A percentile compares a stretch with the other conserved stretches of the same genome.
phyloP scores from a whole-genome alignment of 495 filamentous ascomycete species.

The Copromyces sp. region DNA sequence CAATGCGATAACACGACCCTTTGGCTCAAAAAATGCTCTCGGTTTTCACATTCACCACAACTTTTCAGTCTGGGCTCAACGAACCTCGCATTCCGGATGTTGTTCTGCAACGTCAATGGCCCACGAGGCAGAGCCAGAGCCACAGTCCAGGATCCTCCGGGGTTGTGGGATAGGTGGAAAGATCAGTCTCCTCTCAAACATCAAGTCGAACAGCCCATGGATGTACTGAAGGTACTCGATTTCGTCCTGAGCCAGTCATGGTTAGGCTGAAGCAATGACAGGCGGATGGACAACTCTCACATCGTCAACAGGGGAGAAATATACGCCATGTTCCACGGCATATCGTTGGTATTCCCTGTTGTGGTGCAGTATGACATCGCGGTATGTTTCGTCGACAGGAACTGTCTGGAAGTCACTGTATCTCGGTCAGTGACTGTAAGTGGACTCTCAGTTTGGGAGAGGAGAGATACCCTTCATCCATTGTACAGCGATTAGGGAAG shows the following conservation, averaged over 20 bases:
- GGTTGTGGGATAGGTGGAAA: conserved; percentile 63
- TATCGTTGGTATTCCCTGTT: conserved; percentile 64
- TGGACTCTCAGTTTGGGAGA: neutral
- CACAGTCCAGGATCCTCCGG: conserved; percentile 64
- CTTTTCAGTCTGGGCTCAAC: conserved; percentile 15
- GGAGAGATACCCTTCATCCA: conserved; percentile 21
- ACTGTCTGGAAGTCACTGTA: conserved; percentile 28
- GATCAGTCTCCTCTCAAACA: conserved; percentile 69
- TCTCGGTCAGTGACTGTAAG: conserved; percentile 11
- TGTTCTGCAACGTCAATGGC: conserved; percentile 42
- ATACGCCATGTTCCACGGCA: conserved; percentile 60
- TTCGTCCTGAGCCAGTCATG: conserved; percentile 53
- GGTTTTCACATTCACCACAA: neutral
- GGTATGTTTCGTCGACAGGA: conserved; percentile 48
- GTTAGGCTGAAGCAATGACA: conserved; percentile 11
- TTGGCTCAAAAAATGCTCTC: neutral
- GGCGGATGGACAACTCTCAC: conserved; percentile 37
- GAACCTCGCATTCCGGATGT: conserved; percentile 65
- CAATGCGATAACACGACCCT: neutral
- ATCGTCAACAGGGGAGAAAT: conserved; percentile 78
- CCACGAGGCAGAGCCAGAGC: conserved; percentile 54
- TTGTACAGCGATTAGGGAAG: conserved; percentile 2
- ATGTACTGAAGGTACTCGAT: conserved; percentile 62
- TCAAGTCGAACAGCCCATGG: conserved; percentile 56
- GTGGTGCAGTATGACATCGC: conserved; percentile 53